Base-by-base conservation (phyloP, 768 basidiomycete species). In the Hypholoma sublateritium region DNA sequence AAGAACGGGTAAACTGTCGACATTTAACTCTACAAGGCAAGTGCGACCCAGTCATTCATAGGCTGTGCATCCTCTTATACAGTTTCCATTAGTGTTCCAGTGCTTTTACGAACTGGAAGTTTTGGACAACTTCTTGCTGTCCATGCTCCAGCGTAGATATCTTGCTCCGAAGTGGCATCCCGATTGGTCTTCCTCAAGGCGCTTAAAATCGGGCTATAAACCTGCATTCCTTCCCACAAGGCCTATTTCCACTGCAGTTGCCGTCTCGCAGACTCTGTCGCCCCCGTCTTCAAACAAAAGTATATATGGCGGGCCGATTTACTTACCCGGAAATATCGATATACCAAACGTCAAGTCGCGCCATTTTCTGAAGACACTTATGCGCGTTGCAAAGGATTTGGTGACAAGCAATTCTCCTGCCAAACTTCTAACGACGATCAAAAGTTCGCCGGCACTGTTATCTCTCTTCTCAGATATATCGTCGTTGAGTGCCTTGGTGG, bases 141-240 rank as follows among this genome's bases (percentile, higher is more conserved):
- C 83, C 83, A 89, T 89, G 87, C 86, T 85, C 74, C 83, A 80
- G 83, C 82, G 81, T 74, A 79, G 74, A 67, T 71, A 77, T 67
- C 74, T 79, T 73, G 72, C 77, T 71, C 77, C 73, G 75, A 82
- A 80, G 74, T 79, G 73, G 72, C 77, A 77, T 73, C 70, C 82
- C 70, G 75, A 79, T 62, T 76, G 74, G 65, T 19, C 67, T 65
- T 61, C 66, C 39, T 50, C 57, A 51, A 55, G 53, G 64, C 66
- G 57, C 65, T 56, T 51, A 48, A 57, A 44, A 50, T 45, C 58
- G 36, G 41, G 49, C 45, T 55, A 43, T 56, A 51, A 32, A 53
- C 44, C 49, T 53, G 46, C 58, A 28, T 56, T 47, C 51, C 45
- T 49, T 48, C 37, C 50, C 59, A 43, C 50, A 39, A 54, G 37